These are phyloP conservation scores for Xylaria venustula DNA, from an alignment of 495 filamentous ascomycete genomes.

Conservation along the genomic window DNA sequence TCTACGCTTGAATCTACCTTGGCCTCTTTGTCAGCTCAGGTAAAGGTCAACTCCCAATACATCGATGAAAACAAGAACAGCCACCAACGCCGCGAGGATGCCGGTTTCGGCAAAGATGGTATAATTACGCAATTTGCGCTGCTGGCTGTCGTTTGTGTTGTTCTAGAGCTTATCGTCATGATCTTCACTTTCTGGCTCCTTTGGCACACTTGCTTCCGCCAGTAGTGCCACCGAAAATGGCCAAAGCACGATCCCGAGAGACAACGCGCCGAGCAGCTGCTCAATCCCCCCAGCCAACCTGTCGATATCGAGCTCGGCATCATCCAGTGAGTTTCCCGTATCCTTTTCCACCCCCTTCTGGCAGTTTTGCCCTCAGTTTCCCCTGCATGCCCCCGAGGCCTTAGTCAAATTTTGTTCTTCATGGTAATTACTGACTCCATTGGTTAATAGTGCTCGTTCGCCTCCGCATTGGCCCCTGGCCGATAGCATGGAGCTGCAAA, in stretches of 20 bases:
- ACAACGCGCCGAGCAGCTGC: neutral
- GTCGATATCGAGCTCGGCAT: conserved; percentile 1
- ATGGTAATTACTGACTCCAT: too few species aligned
- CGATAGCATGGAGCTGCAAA: neutral
- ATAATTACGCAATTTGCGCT: neutral
- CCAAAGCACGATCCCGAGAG: neutral
- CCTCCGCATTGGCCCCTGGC: neutral
- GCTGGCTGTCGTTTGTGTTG: neutral
- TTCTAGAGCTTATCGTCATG: neutral
- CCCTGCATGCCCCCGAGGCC: too few species aligned
- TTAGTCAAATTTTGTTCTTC: too few species aligned
- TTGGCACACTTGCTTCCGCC: neutral
- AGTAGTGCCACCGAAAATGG: neutral
- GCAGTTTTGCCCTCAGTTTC: too few species aligned
- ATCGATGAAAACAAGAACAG: too few species aligned
- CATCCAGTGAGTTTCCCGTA: too few species aligned
- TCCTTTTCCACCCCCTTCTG: too few species aligned
- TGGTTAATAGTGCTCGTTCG: neutral
- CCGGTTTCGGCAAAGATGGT: neutral
- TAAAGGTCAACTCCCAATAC: too few species aligned
- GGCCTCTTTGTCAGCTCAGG: too few species aligned
- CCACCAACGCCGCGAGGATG: neutral
- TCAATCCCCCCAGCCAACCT: neutral
- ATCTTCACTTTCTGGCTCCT: neutral
- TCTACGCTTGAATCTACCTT: too few species aligned